Evolutionary conservation across 73 alveolate genomes (phyloP), one percentile per base, ranked within the genome.

Genomic region (Uronychia binucleata): DNA sequence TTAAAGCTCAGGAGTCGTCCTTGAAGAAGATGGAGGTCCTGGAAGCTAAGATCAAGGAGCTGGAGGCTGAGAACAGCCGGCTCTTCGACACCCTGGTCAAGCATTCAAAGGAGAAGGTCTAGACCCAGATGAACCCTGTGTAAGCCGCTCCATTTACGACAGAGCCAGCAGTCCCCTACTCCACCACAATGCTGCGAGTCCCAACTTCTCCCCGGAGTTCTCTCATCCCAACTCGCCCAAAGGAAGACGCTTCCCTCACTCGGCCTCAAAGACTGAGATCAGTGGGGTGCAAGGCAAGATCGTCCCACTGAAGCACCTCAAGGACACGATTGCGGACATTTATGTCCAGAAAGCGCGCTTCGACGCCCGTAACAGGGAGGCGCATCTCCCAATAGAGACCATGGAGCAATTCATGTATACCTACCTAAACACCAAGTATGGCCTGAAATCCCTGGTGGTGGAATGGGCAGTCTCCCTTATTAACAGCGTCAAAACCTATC

Each of bases 341-440:
- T 95, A 96, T 80, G 35, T 59, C 34, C 78, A 94, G 57, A 96
- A 96, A 91, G 94, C 84, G n/a, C 96, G 94, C 78, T 96, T 87
- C 77, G 99, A 96, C 80, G 82, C 89, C 75, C 94, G 92, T 78
- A 94, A 98, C 58, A 93, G 90, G 83, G 98, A 96, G 57, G 82
- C 90, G 75, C 90, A 91, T 75, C 78, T 91, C 33, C 98, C 99
- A 26, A 93, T 90, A 46, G 99, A 96, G 86, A 96, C 98, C 14
- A 90, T 96, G 94, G 99, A 96, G 84, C 95, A 96, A 59, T 96
- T 91, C 83, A 84, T 96, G 96, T 94, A 94, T 81, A 96, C 98
- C 33, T 96, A 95, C 87, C 84, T 96, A 58, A 96, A 94, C 85
- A 90, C 90, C 88, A 96, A 96, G 85, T 96, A 96, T 93, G 99